phyloP scores from a whole-genome alignment of 2,329 filamentous ascomycete species.

The Helicocarpus griseus region DNA sequence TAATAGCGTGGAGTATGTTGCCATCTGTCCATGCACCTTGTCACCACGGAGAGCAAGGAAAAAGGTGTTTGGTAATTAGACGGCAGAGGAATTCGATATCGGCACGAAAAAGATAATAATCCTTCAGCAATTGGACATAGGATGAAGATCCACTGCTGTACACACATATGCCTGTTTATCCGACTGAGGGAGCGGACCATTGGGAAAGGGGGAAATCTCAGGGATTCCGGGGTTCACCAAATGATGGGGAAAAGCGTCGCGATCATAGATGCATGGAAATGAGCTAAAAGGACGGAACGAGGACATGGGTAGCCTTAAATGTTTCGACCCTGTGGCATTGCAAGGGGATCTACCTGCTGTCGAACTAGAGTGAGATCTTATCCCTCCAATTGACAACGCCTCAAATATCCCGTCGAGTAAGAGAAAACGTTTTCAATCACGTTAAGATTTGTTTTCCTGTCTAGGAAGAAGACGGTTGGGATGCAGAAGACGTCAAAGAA shows the following conservation, averaged over 20 bases:
- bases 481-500: constrained; percentile 1
- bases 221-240: background rate
- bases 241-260: background rate
- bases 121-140: constrained; percentile 59
- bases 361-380: background rate
- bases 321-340: background rate
- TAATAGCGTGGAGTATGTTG: constrained; percentile 24
- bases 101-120: constrained; percentile 52
- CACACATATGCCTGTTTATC: constrained; percentile 55
- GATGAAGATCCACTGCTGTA: constrained; percentile 53
- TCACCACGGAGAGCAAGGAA: constrained; percentile 27
- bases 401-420: background rate
- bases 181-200: background rate
- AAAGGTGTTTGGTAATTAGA: constrained; percentile 42
- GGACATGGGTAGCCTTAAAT: background rate
- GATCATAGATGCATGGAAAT: too few relatives aligned
- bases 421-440: background rate
- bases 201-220: background rate
- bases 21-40: constrained; percentile 40
- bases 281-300: background rate
- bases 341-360: constrained; percentile 10
- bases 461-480: background rate
- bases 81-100: constrained; percentile 41
- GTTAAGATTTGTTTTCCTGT: background rate
- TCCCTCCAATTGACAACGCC: background rate